Percentiles rank a stretch among this genome's conserved stretches.
Conservation (phyloP, 1,284 basidiomycete genomes). For the Irpex rosettiformis region DNA sequence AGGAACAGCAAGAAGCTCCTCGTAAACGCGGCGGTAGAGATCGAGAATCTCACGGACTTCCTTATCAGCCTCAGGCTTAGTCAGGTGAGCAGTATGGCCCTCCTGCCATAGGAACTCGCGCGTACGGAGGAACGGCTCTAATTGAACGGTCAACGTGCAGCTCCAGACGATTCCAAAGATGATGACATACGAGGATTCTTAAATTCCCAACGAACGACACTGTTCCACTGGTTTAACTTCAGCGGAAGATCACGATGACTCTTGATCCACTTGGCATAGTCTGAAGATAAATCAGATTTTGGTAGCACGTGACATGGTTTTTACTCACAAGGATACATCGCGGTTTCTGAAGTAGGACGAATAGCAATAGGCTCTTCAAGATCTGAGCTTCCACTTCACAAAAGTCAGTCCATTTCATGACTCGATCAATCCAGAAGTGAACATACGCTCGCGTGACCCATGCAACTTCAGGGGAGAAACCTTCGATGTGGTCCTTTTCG, state of each 20-base stretch:
- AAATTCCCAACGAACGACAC: conserved; percentile 99
- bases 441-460: conserved; percentile 97
- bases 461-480: conserved; percentile 99
- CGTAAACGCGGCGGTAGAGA: conserved; percentile 94
- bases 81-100: conserved; percentile 94
- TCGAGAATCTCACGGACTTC: conserved; percentile 96
- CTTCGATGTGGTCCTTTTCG: conserved; percentile 99
- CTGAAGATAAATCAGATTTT: conserved; percentile 22
- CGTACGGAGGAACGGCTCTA: conserved; percentile 96
- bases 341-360: conserved; percentile 96
- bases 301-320: background rate
- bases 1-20: conserved; percentile 95
- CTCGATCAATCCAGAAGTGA: background rate
- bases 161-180: background rate
- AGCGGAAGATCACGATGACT: conserved; percentile 96
- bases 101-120: conserved; percentile 99
- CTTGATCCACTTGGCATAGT: conserved; percentile 99
- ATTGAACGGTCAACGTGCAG: conserved; percentile 3
- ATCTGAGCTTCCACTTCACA: conserved; percentile 79
- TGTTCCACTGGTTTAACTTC: conserved; percentile 99
- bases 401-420: conserved; percentile 1
- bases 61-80: conserved; percentile 83
- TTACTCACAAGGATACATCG: conserved; percentile 91
- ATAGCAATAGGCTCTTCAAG: conserved; percentile 98
- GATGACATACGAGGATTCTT: conserved; percentile 84